Conservation (phyloP, 805 yeast species). For the Kodamaea leandrae region DNA sequence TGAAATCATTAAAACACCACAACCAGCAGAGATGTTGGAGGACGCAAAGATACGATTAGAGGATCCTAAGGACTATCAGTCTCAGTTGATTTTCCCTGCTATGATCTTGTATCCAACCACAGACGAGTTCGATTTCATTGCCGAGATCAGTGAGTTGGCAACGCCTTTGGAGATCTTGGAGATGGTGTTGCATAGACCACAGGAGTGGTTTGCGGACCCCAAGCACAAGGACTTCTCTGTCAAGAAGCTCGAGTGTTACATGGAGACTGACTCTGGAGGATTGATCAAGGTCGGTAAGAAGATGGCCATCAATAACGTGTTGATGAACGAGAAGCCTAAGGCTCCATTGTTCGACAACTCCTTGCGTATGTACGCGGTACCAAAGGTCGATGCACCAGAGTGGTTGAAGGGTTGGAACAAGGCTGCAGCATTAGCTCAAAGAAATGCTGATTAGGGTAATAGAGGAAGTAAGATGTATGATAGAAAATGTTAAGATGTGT, state of each 20-base stretch:
- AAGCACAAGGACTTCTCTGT: slow-evolving; percentile 58
- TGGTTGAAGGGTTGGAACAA: slow-evolving; percentile 74
- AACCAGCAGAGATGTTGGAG: slow-evolving; percentile 56
- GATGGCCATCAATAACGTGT: slow-evolving; percentile 58
- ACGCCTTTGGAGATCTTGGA: slow-evolving; percentile 63
- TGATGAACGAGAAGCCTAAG: slow-evolving; percentile 58
- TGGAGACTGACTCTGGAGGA: slow-evolving; percentile 84
- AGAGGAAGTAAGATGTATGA: not conserved
- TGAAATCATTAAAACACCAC: slow-evolving; percentile 45
- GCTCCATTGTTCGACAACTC: slow-evolving; percentile 78
- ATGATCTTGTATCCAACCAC: slow-evolving; percentile 77
- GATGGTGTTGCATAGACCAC: slow-evolving; percentile 59
- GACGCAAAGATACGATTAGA: slow-evolving; percentile 56
- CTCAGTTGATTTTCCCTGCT: slow-evolving; percentile 81
- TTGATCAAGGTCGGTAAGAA: slow-evolving; percentile 82
- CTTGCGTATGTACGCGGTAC: slow-evolving; percentile 73
- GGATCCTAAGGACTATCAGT: slow-evolving; percentile 63
- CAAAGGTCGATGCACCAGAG: slow-evolving; percentile 57
- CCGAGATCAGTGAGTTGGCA: slow-evolving; percentile 68
- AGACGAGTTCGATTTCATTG: slow-evolving; percentile 80
- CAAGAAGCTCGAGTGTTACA: slow-evolving; percentile 64
- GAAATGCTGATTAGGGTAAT: too few species aligned
- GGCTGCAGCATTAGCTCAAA: slow-evolving; percentile 43
- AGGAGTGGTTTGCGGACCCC: slow-evolving; percentile 63
- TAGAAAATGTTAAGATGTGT: not conserved